Evolutionary conservation across 2,329 filamentous ascomycete species (phyloP), one percentile per base, ranked within the genome.

Genomic region (Xylariales sp.): DNA sequence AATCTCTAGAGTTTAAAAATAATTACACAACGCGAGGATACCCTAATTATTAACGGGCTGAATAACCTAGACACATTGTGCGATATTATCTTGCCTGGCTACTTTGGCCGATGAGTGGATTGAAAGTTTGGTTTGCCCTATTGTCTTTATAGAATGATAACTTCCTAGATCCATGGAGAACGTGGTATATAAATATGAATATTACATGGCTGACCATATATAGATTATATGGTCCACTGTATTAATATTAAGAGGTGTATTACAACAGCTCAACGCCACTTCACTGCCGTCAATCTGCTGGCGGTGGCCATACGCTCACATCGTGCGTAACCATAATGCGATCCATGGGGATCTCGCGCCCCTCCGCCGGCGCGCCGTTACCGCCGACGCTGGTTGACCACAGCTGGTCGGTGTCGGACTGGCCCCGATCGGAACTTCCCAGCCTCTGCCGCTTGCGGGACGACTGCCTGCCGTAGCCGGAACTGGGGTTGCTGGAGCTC

Each of bases 251-350:
- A 23, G 23, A 23, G 43, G 16, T 46, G 18, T n/a, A 6, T n/a
- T 16, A 46, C 43, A 16, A 16, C 43, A 14, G 3, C 43, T 3
- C 12, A 49, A 12, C 46, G 18, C 28, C 9, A 48, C 28, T 49
- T 28, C 5, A 49, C 32, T 16, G 14, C 30, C 9, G 5, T 41
- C 18, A 60, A 4, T 60, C 45, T 41, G 28, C 30, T 8, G 57
- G 45, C 32, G 32, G 57, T 12, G 45, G 46, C 57, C 46, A 50
- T 41, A 60, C 30, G 34, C 23, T 41, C 2, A 60, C 5, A 43
- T 60, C 45, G n/a, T 46, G 45, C 30, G 57, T 60, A 41, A 60
- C 57, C 34, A 60, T 50, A 43, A 60, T 60, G 28, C 45, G 45
- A 60, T 60, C 32, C 57, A 60, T 28, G 2, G 57, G 57, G 34